Conservation (phyloP, 805 yeast species). For the Tetrapisispora taiwanensis region DNA sequence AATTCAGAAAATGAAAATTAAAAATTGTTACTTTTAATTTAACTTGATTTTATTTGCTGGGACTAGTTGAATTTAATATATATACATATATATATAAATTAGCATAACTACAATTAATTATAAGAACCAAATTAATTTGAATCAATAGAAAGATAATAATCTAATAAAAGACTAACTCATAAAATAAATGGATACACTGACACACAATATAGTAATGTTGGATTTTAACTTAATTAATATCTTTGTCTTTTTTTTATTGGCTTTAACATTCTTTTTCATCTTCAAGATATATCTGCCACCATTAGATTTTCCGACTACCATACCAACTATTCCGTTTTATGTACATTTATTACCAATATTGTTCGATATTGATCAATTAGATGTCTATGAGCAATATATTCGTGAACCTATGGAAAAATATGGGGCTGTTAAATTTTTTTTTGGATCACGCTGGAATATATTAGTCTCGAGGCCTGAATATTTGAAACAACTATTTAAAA, state of each 20-base stretch:
- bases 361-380: slow-evolving; percentile 38
- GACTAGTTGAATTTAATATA: too few species aligned
- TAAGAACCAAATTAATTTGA: too few species aligned
- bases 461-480: slow-evolving; percentile 41
- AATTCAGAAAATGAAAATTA: too few species aligned
- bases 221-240: too few species aligned
- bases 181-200: too few species aligned
- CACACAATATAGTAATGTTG: too few species aligned
- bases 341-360: slow-evolving; percentile 40
- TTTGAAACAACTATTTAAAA: slow-evolving; percentile 37
- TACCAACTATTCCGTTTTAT: slow-evolving; percentile 55
- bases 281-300: slow-evolving; percentile 35
- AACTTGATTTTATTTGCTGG: too few species aligned
- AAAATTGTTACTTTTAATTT: too few species aligned
- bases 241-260: background rate
- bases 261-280: background rate
- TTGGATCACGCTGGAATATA: slow-evolving; percentile 54
- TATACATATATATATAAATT: too few species aligned
- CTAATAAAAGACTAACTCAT: too few species aligned
- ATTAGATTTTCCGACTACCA: slow-evolving; percentile 38
- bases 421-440: slow-evolving; percentile 51
- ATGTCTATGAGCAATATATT: slow-evolving; percentile 36
- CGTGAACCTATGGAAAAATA: slow-evolving; percentile 37
- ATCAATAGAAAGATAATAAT: too few species aligned
- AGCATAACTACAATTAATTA: too few species aligned